phyloP scores from a whole-genome alignment of 1,139 yeast species.

The Hemisphaericaspora lyxosophila region DNA sequence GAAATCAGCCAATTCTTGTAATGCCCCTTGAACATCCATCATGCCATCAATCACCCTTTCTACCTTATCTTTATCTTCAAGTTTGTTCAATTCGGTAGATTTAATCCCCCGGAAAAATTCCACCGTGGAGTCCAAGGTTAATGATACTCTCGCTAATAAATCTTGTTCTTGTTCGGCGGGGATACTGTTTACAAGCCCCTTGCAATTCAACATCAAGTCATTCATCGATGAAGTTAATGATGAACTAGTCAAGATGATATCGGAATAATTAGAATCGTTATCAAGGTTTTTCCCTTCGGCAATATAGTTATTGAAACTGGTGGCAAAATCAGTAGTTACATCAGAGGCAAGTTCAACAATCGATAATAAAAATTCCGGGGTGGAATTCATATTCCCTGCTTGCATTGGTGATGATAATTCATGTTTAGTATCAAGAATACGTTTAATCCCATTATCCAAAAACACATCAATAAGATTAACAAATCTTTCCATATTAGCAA shows the following conservation, averaged over 20 bases:
- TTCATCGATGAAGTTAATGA: slow-evolving; percentile 64
- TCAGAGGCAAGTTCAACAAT: slow-evolving; percentile 71
- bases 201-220: slow-evolving; percentile 67
- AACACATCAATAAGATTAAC: slow-evolving; percentile 69
- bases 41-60: slow-evolving; percentile 78
- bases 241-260: slow-evolving; percentile 65
- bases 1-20: slow-evolving; percentile 57
- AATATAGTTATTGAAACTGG: slow-evolving; percentile 71
- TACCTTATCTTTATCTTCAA: slow-evolving; percentile 63
- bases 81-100: slow-evolving; percentile 49
- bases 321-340: slow-evolving; percentile 78
- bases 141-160: slow-evolving; percentile 50
- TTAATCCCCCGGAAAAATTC: slow-evolving; percentile 60
- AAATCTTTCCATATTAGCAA: slow-evolving; percentile 52
- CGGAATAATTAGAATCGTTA: slow-evolving; percentile 57
- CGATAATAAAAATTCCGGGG: slow-evolving; percentile 71
- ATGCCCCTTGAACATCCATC: slow-evolving; percentile 66
- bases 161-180: slow-evolving; percentile 55
- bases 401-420: slow-evolving; percentile 79
- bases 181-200: slow-evolving; percentile 63
- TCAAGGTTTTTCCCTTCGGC: slow-evolving; percentile 73
- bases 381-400: slow-evolving; percentile 77
- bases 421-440: slow-evolving; percentile 71
- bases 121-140: slow-evolving; percentile 62
- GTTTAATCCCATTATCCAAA: slow-evolving; percentile 64